Base-by-base conservation (phyloP, 805 yeast genomes). In the Ogataea naganishii region DNA sequence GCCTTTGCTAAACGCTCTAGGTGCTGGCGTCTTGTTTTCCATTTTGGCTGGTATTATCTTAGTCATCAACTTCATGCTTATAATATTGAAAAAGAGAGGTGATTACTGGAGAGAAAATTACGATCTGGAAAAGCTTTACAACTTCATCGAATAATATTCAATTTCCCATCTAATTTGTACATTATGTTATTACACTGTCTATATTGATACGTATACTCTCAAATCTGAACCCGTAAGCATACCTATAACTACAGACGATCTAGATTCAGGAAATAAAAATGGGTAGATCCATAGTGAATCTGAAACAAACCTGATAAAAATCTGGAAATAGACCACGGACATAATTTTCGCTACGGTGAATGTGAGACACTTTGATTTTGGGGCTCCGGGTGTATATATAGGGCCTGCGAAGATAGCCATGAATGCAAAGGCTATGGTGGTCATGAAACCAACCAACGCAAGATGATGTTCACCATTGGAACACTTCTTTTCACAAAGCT, bases 1-100 rank as follows among this genome's bases (percentile, higher is more conserved):
- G 24, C 94, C 94, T 0, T 59, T 81, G 45, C 57, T 78, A 12
- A 44, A 48, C 4, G 85, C 82, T 1, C 60, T 84, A 47, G 84
- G 85, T 0, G 58, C 70, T 2, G 95, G 95, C 0, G 73, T 80
- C 40, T 58, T 82, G 33, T 76, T 71, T 40, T 63, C 80, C 4
- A 78, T 84, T 44, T 54, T 78, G 31, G 74, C 81, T 3, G 80
- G 84, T 7, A 41, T 78, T 3, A 60, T 75, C 9, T 43, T 66
- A 2, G 54, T 64, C 2, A 42, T 71, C 14, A 55, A 75, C 2
- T 25, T 58, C 1, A 42, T 62, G 3, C 45, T 80, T 17, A 17
- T 65, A 3, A 39, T 71, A 4, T 55, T 79, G 38, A 78, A 76
- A 47, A 56, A 43, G 35, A 58, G 58, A 19, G 84, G 88, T 15